Evolutionary conservation across 1,284 basidiomycete species (phyloP).

Genomic region (Melampsora americana): DNA sequence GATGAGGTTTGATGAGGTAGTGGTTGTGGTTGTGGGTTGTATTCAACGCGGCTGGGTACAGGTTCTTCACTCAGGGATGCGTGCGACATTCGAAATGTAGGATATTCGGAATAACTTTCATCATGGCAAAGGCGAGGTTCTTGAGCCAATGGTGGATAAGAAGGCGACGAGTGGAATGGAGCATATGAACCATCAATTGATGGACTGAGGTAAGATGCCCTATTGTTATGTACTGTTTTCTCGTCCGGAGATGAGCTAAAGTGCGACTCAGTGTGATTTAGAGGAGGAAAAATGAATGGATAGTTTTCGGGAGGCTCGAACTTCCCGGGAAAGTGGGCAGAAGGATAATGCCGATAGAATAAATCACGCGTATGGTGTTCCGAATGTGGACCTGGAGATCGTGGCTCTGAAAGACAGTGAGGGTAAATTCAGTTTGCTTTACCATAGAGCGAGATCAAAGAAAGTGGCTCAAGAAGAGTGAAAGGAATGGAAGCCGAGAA

Average conservation of each 20-base stretch:
- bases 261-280: neutral
- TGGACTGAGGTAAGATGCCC: neutral
- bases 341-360: slow-evolving; percentile 1
- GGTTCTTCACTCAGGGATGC: neutral
- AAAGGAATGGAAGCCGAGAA: too few species aligned
- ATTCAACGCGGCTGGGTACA: neutral
- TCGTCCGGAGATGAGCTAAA: neutral
- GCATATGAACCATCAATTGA: neutral
- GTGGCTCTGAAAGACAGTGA: neutral
- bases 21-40: neutral
- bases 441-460: too few species aligned
- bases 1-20: neutral
- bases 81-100: neutral
- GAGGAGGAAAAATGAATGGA: neutral
- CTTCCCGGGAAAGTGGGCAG: neutral
- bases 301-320: neutral
- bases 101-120: slow-evolving; percentile 3
- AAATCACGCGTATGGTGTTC: neutral
- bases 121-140: neutral
- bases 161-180: neutral
- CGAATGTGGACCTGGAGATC: neutral
- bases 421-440: neutral
- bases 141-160: neutral
- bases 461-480: too few species aligned
- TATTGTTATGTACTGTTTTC: neutral